A percentile compares a stretch with the other conserved stretches of the same genome.
These are phyloP conservation scores for Talaromyces piceae DNA, from an alignment of 2,329 filamentous ascomycete genomes.

Conservation along the genomic window DNA sequence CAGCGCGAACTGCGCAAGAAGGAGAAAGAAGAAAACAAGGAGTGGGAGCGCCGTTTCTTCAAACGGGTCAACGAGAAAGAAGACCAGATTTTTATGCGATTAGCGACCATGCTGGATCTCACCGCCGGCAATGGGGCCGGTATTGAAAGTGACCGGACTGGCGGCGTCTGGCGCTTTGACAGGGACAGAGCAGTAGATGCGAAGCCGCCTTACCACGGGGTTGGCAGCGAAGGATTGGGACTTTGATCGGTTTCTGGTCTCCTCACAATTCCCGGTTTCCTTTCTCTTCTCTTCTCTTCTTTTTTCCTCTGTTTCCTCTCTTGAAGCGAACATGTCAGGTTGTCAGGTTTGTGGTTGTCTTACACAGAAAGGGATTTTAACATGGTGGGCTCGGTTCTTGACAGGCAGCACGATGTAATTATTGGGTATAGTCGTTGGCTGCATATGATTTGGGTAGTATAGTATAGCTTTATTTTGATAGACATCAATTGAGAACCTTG, in stretches of 20 bases:
- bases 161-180: slow-evolving; percentile 64
- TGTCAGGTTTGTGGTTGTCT: not conserved
- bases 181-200: slow-evolving; percentile 42
- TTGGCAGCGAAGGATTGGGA: slow-evolving; percentile 35
- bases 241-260: slow-evolving; percentile 11
- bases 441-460: not conserved
- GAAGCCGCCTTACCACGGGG: slow-evolving; percentile 36
- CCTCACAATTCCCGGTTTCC: too few species aligned
- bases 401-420: not conserved
- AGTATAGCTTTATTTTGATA: not conserved
- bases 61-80: slow-evolving; percentile 32
- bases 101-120: slow-evolving; percentile 37
- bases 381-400: not conserved
- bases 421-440: not conserved
- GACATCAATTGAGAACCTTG: not conserved
- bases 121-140: slow-evolving; percentile 33
- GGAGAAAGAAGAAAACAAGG: slow-evolving; percentile 65
- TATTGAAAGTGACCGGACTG: slow-evolving; percentile 58
- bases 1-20: slow-evolving; percentile 69
- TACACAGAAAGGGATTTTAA: not conserved
- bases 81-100: slow-evolving; percentile 33
- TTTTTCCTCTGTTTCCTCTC: not conserved
- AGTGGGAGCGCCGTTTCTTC: slow-evolving; percentile 85
- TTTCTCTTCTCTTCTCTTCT: too few species aligned
- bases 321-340: not conserved